Conservation (phyloP, 2,329 filamentous ascomycete species). For the Hirsutella rhossiliensis region DNA sequence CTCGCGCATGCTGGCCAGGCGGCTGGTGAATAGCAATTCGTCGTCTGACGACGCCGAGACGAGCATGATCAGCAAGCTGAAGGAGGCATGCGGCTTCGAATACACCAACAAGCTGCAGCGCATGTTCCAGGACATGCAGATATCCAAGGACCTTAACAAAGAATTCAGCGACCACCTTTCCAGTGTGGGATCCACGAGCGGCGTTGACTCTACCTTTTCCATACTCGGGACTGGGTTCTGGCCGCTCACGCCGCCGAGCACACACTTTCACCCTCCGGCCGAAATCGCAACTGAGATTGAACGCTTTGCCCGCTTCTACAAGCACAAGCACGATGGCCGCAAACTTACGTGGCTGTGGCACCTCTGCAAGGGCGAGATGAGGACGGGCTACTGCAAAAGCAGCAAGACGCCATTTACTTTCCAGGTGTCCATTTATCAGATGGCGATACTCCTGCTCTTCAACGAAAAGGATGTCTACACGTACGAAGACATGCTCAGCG, state of each 20-base stretch:
- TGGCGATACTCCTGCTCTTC: constrained; percentile 90
- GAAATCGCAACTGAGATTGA: constrained; percentile 83
- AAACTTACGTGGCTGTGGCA: constrained; percentile 99
- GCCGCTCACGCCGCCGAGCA: constrained; percentile 79
- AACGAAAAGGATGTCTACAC: constrained; percentile 79
- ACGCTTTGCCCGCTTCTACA: constrained; percentile 83
- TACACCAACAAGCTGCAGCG: constrained; percentile 99
- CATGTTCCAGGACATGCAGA: constrained; percentile 99
- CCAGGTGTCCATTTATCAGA: constrained; percentile 95
- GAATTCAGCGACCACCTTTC: constrained; percentile 72
- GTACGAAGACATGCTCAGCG: constrained; percentile 78
- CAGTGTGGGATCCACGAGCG: constrained; percentile 44
- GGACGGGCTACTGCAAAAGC: constrained; percentile 81
- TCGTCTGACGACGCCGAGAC: constrained; percentile 96
- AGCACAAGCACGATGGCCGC: constrained; percentile 89
- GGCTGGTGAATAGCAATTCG: constrained; percentile 87
- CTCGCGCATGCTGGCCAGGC: constrained; percentile 88
- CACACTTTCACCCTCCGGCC: constrained; percentile 75
- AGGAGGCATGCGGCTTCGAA: constrained; percentile 96
- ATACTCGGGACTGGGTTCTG: constrained; percentile 95
- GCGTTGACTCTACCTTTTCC: constrained; percentile 76
- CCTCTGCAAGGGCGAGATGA: constrained; percentile 92
- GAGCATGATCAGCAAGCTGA: constrained; percentile 98
- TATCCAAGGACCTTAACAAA: constrained; percentile 90
- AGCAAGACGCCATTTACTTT: constrained; percentile 91